Evolutionary conservation across 441 rosid genomes (phyloP).

Genomic region (Euphorbia corollata): DNA sequence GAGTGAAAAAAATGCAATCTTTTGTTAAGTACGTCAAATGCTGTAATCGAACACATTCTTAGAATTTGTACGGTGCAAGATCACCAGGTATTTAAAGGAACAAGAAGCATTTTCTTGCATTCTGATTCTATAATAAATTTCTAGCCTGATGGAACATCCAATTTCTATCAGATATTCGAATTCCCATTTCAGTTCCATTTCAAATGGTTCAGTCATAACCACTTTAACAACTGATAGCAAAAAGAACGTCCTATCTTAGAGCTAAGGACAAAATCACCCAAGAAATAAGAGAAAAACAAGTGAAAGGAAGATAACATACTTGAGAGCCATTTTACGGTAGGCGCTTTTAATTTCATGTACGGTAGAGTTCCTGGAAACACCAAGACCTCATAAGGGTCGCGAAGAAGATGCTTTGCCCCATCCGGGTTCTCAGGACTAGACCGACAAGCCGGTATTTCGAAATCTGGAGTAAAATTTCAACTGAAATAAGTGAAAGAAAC

Average conservation of each 20-base stretch:
- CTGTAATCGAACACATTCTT: too few relatives aligned
- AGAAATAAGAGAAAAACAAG: background rate
- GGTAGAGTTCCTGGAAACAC: slow-evolving; percentile 59
- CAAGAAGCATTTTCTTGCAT: too few relatives aligned
- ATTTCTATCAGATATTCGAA: background rate
- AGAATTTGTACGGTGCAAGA: too few relatives aligned
- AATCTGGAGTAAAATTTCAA: slow-evolving; percentile 12
- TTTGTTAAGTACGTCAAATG: too few relatives aligned
- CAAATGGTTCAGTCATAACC: too few relatives aligned
- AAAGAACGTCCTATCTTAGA: background rate
- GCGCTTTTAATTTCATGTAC: slow-evolving; percentile 91
- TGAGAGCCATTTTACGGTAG: slow-evolving; percentile 89
- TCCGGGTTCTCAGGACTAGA: slow-evolving; percentile 71
- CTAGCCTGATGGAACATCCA: background rate
- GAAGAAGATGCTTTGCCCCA: slow-evolving; percentile 57
- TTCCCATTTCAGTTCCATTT: background rate
- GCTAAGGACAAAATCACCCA: background rate
- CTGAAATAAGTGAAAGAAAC: background rate
- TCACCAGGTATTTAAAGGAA: too few relatives aligned
- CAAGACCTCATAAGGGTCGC: slow-evolving; percentile 91
- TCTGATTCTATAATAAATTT: too few relatives aligned
- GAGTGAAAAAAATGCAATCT: too few relatives aligned
- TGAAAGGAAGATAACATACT: slow-evolving; percentile 33
- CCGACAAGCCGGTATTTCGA: slow-evolving; percentile 57
- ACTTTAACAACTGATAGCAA: slow-evolving; percentile 3